A percentile compares a stretch with the other conserved stretches of the same genome.
phyloP scores from a whole-genome alignment of 2,329 filamentous ascomycete genomes.

The Elsinoe arachidis region DNA sequence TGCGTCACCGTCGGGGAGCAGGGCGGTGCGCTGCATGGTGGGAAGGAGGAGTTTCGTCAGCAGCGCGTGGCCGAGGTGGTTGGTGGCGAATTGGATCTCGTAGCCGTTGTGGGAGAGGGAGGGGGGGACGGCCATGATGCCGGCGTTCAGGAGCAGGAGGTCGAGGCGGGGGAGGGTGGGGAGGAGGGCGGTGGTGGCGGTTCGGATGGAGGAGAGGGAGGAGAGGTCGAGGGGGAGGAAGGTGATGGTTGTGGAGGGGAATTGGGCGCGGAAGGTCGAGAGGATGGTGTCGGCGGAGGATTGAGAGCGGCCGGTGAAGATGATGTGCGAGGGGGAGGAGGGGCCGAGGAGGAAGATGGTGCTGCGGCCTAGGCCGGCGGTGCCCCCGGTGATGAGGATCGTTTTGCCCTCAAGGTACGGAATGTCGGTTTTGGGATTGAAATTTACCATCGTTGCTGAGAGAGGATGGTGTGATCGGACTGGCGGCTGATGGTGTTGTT shows the following conservation, averaged over 20 bases:
- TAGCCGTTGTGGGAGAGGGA: conserved; percentile 21
- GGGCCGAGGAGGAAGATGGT: conserved; percentile 37
- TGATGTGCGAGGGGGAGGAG: conserved; percentile 43
- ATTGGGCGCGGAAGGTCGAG: conserved; percentile 28
- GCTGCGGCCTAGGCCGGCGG: conserved; percentile 39
- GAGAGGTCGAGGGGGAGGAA: conserved; percentile 43
- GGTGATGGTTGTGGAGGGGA: conserved; percentile 31
- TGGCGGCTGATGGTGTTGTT: background rate
- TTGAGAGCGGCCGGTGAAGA: conserved; percentile 43
- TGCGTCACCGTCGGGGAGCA: background rate
- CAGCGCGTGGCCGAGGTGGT: conserved; percentile 25
- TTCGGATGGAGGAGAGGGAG: conserved; percentile 41
- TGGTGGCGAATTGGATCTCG: conserved; percentile 22
- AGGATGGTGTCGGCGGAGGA: conserved; percentile 37
- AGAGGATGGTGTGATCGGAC: background rate
- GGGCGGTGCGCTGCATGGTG: conserved; percentile 11
- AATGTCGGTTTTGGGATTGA: conserved; percentile 21
- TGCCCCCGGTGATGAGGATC: conserved; percentile 28
- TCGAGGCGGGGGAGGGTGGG: conserved; percentile 31
- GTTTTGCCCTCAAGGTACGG: conserved; percentile 23
- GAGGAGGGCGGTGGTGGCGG: conserved; percentile 36
- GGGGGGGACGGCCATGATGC: conserved; percentile 19
- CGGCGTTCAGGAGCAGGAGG: conserved; percentile 23
- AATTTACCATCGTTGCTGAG: conserved; percentile 11
- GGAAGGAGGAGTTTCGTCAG: conserved; percentile 19